Base-by-base conservation (phyloP, 192 early-diverging fungal genomes). In the Coemansia sp. region DNA sequence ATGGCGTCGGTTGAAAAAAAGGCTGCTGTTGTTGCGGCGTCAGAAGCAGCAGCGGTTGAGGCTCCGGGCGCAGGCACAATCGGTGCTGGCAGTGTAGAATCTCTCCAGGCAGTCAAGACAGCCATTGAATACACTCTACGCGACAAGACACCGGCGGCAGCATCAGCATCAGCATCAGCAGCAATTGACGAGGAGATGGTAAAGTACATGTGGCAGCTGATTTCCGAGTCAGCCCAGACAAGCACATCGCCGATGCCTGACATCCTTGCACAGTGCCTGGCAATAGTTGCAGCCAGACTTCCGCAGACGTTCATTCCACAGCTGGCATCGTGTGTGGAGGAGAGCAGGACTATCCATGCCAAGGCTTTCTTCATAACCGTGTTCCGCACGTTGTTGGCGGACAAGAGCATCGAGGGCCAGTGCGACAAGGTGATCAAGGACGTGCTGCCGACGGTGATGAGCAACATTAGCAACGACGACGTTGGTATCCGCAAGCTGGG, bases 361-460 rank as follows among this genome's bases (percentile, higher is more conserved):
- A 74, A 65, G 48, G 49, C 68, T 3, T 60, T 65, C 55, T 82
- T 68, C 53, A 76, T 76, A 45, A 82, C 79, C 2, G 63, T 69
- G 12, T 74, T 76, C 68, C 79, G 79, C 51, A 73, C 74, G 5
- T 43, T 82, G 43, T 48, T 82, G 49, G 74, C 71, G 1, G 71
- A 76, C 65, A 76, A 76, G 71, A 68, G 70, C 25, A 46, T 65
- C 42, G 48, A 49, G 40, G 7, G 49, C n/a, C 61, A 67, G 44
- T 76, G 79, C 61, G 74, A 82, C 19, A 64, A 61, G 60, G 49
- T 70, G 45, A 70, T 82, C 65, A 67, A 66, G 65, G 38, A 45
- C 0, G 71, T 63, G 43, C 68, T 82, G n/a, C 53, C 68, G 7
- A 48, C 13, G 11, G 74, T 67, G 20, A 48, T 82, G 43, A 54